These are phyloP conservation scores for Ophiostoma sp. DNA, from an alignment of 2,329 filamentous ascomycete species.

Conservation along the genomic window DNA sequence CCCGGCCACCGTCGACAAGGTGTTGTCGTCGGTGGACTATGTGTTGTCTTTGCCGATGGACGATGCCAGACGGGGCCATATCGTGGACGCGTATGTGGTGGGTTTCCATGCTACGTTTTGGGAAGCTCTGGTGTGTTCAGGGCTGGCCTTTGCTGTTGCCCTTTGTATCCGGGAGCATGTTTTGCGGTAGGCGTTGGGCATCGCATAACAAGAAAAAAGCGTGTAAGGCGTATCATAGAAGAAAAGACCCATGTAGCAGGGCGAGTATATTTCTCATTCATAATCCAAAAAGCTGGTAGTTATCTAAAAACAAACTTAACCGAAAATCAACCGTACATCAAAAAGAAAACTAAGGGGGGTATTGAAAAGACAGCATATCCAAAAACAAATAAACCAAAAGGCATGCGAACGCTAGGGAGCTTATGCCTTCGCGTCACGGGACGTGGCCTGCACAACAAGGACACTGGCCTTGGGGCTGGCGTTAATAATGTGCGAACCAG, in stretches of 20 bases:
- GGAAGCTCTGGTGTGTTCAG: not conserved
- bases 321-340: not conserved
- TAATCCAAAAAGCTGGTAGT: not conserved
- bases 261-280: too few relatives aligned
- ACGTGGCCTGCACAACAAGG: constrained; percentile 65
- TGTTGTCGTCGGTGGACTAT: not conserved
- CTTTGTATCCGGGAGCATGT: not conserved
- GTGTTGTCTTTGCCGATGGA: not conserved
- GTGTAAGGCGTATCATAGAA: too few relatives aligned
- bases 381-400: not conserved
- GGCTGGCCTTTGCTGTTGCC: not conserved
- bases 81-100: not conserved
- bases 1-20: not conserved
- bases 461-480: constrained; percentile 65
- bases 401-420: too few relatives aligned
- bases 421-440: constrained; percentile 29
- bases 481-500: constrained; percentile 61
- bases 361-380: not conserved
- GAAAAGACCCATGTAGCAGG: too few relatives aligned
- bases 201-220: not conserved
- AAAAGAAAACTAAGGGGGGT: not conserved
- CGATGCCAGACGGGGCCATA: not conserved
- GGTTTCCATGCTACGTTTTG: not conserved
- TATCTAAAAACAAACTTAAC: not conserved
- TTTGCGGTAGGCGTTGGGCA: not conserved